A percentile compares a stretch with the other conserved stretches of the same genome.
Evolutionary conservation across 1,284 basidiomycete species (phyloP).

Genomic region (Cystobasidiaceae sp.): DNA sequence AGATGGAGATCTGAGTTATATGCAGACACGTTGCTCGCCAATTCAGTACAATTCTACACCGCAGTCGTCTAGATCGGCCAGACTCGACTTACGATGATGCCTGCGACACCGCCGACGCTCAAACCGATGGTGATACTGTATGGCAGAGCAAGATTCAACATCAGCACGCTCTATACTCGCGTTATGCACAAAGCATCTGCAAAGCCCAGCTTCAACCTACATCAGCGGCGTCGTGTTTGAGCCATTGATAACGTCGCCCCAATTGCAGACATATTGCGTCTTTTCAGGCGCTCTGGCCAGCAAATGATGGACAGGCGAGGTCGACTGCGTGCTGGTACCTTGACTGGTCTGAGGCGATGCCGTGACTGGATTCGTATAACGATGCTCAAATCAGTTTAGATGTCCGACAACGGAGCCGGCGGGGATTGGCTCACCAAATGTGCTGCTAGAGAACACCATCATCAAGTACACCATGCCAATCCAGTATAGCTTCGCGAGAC

Average conservation of each 20-base stretch:
- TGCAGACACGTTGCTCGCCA: too few relatives aligned
- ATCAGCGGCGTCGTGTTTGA: slow-evolving; percentile 11
- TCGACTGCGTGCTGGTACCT: too few relatives aligned
- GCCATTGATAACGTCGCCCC: slow-evolving; percentile 14
- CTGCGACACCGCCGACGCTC: slow-evolving; percentile 10
- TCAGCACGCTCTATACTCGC: too few relatives aligned
- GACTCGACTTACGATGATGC: slow-evolving; percentile 9
- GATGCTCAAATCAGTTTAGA: neutral
- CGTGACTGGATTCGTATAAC: neutral
- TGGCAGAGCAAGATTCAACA: neutral
- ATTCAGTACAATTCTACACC: neutral
- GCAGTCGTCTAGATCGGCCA: neutral
- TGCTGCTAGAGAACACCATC: neutral
- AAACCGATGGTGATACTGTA: slow-evolving; percentile 14
- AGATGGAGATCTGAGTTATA: slow-evolving; percentile 12
- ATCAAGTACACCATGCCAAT: neutral
- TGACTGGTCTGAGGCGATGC: neutral
- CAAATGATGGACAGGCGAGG: neutral
- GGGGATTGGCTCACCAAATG: neutral
- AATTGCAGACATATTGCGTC: slow-evolving; percentile 14
- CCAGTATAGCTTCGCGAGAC: too few relatives aligned
- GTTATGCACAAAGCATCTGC: neutral
- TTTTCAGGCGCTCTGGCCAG: slow-evolving; percentile 3
- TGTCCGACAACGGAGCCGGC: neutral
- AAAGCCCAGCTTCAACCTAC: neutral